Conservation (phyloP, 1,139 yeast species). For the Pneumocystis carinii region DNA sequence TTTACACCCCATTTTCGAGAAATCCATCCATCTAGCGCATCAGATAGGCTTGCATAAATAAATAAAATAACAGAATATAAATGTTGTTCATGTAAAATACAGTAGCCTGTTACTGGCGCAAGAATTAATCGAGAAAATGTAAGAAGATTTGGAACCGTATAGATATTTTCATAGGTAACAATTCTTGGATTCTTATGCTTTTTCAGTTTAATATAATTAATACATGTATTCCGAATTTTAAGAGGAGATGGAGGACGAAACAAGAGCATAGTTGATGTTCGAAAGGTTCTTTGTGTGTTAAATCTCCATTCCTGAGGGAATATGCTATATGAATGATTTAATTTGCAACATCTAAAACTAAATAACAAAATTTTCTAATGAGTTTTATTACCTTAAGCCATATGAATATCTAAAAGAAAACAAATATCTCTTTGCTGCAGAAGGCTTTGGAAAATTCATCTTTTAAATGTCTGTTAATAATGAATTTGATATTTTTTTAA, state of each 20-base stretch:
- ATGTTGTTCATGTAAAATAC: conserved; percentile 34
- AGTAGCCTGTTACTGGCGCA: conserved; percentile 75
- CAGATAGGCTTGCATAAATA: conserved; percentile 76
- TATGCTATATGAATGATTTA: not conserved
- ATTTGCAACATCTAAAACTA: not conserved
- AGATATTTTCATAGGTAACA: conserved; percentile 38
- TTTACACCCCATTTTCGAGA: conserved; percentile 68
- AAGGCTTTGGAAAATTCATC: not conserved
- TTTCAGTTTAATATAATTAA: not conserved
- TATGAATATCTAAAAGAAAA: not conserved
- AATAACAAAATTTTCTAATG: not conserved
- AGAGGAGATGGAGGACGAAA: not conserved
- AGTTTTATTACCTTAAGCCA: not conserved
- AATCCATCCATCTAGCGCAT: conserved; percentile 76
- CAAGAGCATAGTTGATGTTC: not conserved
- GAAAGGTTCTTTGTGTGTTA: not conserved
- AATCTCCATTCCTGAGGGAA: not conserved
- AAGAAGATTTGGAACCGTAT: conserved; percentile 71
- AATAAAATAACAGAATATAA: conserved; percentile 60
- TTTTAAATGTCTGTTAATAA: not conserved
- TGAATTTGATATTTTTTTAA: not conserved
- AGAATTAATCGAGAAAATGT: conserved; percentile 64
- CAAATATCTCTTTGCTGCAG: not conserved
- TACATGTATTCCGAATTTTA: not conserved
- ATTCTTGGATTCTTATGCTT: not conserved